Percentiles rank a stretch among this genome's conserved stretches.
These are phyloP conservation scores for Phtheirospermum japonicum DNA, from an alignment of 257 asterid genomes.

Conservation along the genomic window DNA sequence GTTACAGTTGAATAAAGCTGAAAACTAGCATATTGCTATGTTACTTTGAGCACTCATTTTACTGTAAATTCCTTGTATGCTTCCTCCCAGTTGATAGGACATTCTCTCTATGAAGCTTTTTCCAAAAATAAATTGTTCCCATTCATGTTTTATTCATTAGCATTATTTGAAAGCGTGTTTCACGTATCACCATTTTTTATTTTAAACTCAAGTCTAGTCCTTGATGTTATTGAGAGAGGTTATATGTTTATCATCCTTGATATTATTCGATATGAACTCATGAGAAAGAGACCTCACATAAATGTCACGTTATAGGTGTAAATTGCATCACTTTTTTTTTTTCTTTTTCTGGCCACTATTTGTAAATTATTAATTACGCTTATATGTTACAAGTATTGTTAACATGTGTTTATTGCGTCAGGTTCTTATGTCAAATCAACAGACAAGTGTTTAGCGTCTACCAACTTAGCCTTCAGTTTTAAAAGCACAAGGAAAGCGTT, in stretches of 20 bases:
- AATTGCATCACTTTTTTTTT: no score
- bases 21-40: not conserved
- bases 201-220: not conserved
- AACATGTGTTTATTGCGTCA: constrained; percentile 18
- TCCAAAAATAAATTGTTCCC: not conserved
- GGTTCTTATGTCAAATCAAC: constrained; percentile 54
- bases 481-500: constrained; percentile 44
- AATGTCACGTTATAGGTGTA: no score
- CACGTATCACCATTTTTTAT: not conserved
- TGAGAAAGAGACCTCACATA: no score
- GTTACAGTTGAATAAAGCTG: not conserved
- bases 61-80: not conserved
- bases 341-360: not conserved
- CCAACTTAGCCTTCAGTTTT: constrained; percentile 34
- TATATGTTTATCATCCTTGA: no score
- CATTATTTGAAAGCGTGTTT: not conserved
- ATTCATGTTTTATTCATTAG: not conserved
- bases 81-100: not conserved
- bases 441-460: constrained; percentile 31
- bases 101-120: not conserved
- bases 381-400: not conserved
- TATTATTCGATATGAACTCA: no score
- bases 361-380: not conserved
- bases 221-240: not conserved
- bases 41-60: not conserved